A percentile compares a stretch with the other conserved stretches of the same genome.
These are phyloP conservation scores for Pseudocercospora pini-densiflorae DNA, from an alignment of 2,329 filamentous ascomycete genomes.

Conservation along the genomic window DNA sequence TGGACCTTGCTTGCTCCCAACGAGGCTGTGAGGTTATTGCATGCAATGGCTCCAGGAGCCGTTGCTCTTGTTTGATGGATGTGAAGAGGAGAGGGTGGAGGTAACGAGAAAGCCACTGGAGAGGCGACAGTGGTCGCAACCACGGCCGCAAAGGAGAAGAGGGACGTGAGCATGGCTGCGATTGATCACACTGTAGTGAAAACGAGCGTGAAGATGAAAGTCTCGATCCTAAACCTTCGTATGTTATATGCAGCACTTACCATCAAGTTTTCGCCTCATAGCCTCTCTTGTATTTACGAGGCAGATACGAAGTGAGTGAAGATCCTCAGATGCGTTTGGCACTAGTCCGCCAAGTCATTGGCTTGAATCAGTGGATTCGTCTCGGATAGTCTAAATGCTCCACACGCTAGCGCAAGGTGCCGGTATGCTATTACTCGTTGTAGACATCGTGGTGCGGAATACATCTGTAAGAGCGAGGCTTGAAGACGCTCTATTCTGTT, in stretches of 20 bases:
- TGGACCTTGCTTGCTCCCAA: slow-evolving; percentile 10
- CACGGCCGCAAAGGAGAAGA: neutral
- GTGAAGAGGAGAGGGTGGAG: neutral
- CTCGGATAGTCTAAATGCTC: neutral
- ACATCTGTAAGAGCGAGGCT: too few species aligned
- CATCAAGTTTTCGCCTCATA: neutral
- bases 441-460: too few species aligned
- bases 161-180: neutral
- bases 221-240: too few species aligned
- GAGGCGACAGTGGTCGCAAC: neutral
- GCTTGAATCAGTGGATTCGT: neutral
- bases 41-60: slow-evolving; percentile 10
- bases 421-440: too few species aligned
- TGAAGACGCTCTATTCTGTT: neutral
- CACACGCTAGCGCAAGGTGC: too few species aligned
- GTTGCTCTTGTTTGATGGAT: slow-evolving; percentile 8
- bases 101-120: neutral
- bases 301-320: slow-evolving; percentile 3
- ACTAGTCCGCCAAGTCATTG: neutral
- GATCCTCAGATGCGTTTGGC: neutral
- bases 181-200: too few species aligned
- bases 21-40: slow-evolving; percentile 4
- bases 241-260: too few species aligned
- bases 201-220: too few species aligned
- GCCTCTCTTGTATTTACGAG: neutral